Conservation (phyloP, 345 rosid genomes). For the Garcia nutans region DNA sequence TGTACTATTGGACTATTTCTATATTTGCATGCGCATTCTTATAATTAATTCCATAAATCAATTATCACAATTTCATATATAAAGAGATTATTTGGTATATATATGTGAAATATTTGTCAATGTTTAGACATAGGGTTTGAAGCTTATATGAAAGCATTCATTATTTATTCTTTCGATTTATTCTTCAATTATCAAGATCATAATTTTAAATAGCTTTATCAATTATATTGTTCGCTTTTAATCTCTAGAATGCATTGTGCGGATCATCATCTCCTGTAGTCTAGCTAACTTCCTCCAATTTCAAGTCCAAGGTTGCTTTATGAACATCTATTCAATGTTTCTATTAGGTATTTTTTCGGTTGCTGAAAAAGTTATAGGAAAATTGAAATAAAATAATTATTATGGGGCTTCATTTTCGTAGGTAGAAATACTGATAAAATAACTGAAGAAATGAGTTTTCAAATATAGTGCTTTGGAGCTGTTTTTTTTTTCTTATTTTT, state of each 20-base stretch:
- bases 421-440: no score
- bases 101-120: no score
- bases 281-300: slow-evolving; percentile 94
- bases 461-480: not conserved
- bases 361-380: not conserved
- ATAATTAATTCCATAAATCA: no score
- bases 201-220: slow-evolving; percentile 30
- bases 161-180: no score
- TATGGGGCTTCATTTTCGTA: not conserved
- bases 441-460: not conserved
- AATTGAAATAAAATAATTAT: not conserved
- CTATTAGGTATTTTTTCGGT: not conserved
- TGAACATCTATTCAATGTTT: not conserved
- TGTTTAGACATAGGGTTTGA: no score
- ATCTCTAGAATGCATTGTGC: slow-evolving; percentile 53
- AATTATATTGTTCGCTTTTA: slow-evolving; percentile 28
- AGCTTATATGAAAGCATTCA: no score
- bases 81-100: no score
- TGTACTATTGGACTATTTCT: no score
- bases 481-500: not conserved
- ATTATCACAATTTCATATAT: no score
- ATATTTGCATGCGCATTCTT: no score
- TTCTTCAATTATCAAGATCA: slow-evolving; percentile 9
- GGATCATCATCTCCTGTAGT: slow-evolving; percentile 91
- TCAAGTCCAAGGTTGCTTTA: slow-evolving; percentile 78